phyloP scores from a whole-genome alignment of 2,329 filamentous ascomycete genomes.

The Fusarium beomiforme region DNA sequence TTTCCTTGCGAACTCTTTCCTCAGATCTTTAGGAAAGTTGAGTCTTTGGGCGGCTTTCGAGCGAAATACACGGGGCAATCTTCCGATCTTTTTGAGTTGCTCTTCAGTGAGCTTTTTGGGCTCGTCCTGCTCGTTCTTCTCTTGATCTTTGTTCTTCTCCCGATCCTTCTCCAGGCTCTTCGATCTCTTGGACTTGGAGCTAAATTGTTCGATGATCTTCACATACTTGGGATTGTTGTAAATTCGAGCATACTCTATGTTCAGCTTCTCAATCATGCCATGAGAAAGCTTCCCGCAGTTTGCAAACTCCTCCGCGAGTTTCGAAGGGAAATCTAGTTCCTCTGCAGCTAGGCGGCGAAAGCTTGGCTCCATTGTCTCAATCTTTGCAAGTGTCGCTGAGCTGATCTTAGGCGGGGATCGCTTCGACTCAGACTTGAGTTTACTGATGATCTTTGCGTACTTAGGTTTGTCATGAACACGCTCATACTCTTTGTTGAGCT shows the following conservation, averaged over 20 bases:
- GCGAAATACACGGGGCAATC: not conserved
- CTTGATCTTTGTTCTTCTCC: not conserved
- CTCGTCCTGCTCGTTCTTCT: not conserved
- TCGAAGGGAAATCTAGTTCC: not conserved
- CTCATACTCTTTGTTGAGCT: slow-evolving; percentile 4
- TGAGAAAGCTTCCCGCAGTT: not conserved
- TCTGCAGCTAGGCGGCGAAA: not conserved
- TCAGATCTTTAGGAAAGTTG: not conserved
- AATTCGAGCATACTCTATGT: not conserved
- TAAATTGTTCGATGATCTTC: not conserved
- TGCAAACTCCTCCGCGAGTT: not conserved
- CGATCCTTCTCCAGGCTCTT: not conserved
- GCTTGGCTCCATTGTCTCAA: not conserved
- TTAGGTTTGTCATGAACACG: not conserved
- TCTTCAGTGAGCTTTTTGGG: not conserved
- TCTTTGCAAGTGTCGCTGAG: not conserved
- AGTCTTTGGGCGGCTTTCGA: not conserved
- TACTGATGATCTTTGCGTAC: not conserved
- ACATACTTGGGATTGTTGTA: not conserved
- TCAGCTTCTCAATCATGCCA: not conserved
- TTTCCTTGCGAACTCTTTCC: not conserved
- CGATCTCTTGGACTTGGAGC: not conserved
- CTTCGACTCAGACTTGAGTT: not conserved
- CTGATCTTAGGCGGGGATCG: not conserved
- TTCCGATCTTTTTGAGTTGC: not conserved